These are phyloP conservation scores for Aspergillus intermedius DNA, from an alignment of 2,329 filamentous ascomycete species.

Conservation along the genomic window DNA sequence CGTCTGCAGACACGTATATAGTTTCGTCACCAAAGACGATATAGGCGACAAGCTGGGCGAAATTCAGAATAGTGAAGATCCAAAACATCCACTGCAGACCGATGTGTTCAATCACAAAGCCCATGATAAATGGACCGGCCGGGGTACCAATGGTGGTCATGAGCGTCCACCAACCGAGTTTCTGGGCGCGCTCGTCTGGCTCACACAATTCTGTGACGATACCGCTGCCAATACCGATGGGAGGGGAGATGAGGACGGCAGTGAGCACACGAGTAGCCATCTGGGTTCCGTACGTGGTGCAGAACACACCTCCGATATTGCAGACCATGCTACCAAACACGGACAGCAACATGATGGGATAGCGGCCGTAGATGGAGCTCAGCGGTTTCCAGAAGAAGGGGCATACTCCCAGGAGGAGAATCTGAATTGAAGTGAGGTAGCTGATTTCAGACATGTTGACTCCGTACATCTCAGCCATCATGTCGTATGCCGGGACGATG, in stretches of 20 bases:
- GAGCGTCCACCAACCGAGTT: constrained; percentile 49
- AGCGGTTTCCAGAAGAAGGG: constrained; percentile 53
- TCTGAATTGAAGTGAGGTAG: constrained; percentile 50
- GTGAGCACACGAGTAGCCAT: constrained; percentile 44
- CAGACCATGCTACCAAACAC: constrained; percentile 41
- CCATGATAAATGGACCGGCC: constrained; percentile 25
- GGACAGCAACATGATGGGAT: constrained; percentile 48
- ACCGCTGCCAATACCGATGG: constrained; percentile 46
- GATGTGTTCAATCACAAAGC: constrained; percentile 42
- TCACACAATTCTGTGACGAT: constrained; percentile 52
- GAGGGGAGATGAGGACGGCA: constrained; percentile 48
- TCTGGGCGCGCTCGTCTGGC: constrained; percentile 44
- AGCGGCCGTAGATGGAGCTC: constrained; percentile 47
- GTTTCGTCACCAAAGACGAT: constrained; percentile 49
- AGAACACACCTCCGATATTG: constrained; percentile 49
- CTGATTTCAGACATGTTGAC: constrained; percentile 43
- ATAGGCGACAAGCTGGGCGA: constrained; percentile 48
- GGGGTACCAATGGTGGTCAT: constrained; percentile 45
- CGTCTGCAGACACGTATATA: constrained; percentile 41
- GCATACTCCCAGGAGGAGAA: constrained; percentile 45
- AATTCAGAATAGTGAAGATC: constrained; percentile 52
- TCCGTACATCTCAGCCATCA: constrained; percentile 45
- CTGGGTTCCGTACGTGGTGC: constrained; percentile 43
- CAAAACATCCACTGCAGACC: constrained; percentile 54
- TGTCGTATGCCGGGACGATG: constrained; percentile 48